Base-by-base conservation (phyloP, 1,284 basidiomycete species). In the Pascua guehoae region DNA sequence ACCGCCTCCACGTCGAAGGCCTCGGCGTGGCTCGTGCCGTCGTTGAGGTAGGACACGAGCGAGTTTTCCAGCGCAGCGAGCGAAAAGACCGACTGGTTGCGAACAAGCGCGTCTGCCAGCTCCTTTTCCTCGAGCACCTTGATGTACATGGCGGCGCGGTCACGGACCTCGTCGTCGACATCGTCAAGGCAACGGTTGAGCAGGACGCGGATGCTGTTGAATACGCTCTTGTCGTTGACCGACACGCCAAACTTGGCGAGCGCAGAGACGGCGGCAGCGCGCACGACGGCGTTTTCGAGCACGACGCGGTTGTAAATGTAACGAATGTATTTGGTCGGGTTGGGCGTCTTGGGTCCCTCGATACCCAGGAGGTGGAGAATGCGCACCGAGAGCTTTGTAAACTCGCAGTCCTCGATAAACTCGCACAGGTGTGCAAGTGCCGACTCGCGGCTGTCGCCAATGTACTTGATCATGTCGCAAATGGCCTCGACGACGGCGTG, bases 271-370 rank as follows among this genome's bases (percentile, higher is more conserved):
- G 96, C 96, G 4, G 96, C 96, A 9, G 96, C 96, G 58, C 96
- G 84, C 41, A 99, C 96, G 51, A 96, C 95, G 12, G 96, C 93
- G 69, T 98, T 99, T 78, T 98, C 96, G 66, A 99, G 81, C 17
- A 99, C 93, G 41, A 99, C 96, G 41, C 96, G 91, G 79, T 99
- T 99, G 80, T 98, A 99, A 72, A 99, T 98, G 81, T 95, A 98
- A 48, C 96, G 89, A 72, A 99, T 98, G 78, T 95, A 98, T 79
- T 98, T 98, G 53, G 93, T 88, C 11, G 96, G 96, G 75, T 97
- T 89, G 17, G 88, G 86, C 51, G 93, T 89, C 76, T 92, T 91
- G 49, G 96, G 96, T 11, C 96, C 96, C 77, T 98, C 96, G 54
- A 93, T 84, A 49, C 96, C 96, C 47, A 99, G 86, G 41, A 99